phyloP scores from a whole-genome alignment of 164 flowering plant species.

The Euptelea pleiosperma region DNA sequence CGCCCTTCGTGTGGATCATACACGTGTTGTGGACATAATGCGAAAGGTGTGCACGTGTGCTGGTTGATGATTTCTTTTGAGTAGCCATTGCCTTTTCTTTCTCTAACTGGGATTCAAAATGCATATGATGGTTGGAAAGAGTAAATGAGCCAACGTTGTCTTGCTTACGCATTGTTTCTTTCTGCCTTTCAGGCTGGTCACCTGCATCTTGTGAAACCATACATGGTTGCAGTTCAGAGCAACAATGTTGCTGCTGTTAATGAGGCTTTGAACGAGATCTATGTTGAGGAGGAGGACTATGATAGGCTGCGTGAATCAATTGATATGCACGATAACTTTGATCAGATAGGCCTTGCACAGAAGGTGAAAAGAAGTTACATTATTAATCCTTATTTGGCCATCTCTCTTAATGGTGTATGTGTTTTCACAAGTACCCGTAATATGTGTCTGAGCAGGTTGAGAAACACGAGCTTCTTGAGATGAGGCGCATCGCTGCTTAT shows the following conservation, averaged over 20 bases:
- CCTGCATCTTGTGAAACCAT: slow-evolving; percentile 91
- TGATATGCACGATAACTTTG: slow-evolving; percentile 94
- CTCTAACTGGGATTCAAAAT: neutral
- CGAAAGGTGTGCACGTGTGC: slow-evolving; percentile 56
- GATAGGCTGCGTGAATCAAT: slow-evolving; percentile 91
- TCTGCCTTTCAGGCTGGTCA: slow-evolving; percentile 73
- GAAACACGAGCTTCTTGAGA: slow-evolving; percentile 98
- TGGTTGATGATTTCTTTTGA: neutral
- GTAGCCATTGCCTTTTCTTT: neutral
- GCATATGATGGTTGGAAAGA: neutral
- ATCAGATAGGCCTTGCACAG: slow-evolving; percentile 97
- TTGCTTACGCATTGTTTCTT: slow-evolving; percentile 3
- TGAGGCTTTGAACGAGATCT: slow-evolving; percentile 89
- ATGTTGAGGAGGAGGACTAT: slow-evolving; percentile 92
- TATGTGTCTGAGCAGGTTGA: slow-evolving; percentile 63
- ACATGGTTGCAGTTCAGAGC: slow-evolving; percentile 99
- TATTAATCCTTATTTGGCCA: neutral
- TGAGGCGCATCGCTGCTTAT: slow-evolving; percentile 98
- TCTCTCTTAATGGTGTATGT: neutral
- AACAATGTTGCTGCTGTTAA: slow-evolving; percentile 94
- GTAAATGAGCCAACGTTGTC: neutral
- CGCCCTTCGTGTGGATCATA: slow-evolving; percentile 89
- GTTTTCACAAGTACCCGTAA: neutral
- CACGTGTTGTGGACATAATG: slow-evolving; percentile 98
- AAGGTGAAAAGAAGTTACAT: slow-evolving; percentile 50